A percentile compares a stretch with the other conserved stretches of the same genome.
phyloP scores from a whole-genome alignment of 2,329 filamentous ascomycete genomes.

The Pyrenophora teres region DNA sequence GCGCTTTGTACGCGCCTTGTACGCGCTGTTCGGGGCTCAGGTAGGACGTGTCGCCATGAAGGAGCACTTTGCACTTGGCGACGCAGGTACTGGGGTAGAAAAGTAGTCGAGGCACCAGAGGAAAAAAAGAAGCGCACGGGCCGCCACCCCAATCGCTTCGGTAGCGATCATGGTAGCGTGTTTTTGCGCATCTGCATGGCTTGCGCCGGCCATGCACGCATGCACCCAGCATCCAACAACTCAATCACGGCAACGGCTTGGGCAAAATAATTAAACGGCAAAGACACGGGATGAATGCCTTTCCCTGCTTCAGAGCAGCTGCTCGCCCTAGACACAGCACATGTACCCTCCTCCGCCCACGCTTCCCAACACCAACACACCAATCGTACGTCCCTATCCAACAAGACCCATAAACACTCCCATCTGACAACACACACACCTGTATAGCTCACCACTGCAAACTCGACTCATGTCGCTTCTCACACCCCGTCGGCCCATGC shows the following conservation, averaged over 20 bases:
- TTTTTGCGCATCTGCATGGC: too few species aligned
- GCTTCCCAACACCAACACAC: conserved; percentile 13
- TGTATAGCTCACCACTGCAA: conserved; percentile 8
- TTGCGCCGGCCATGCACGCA: too few species aligned
- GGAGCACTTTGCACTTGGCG: conserved; percentile 10
- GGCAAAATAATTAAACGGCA: too few species aligned
- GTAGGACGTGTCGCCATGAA: background rate
- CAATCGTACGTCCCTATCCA: conserved; percentile 24
- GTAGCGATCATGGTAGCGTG: too few species aligned
- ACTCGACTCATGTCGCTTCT: conserved; percentile 37
- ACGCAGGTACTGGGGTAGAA: too few species aligned
- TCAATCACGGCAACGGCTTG: background rate
- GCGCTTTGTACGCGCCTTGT: too few species aligned
- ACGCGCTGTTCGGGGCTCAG: too few species aligned
- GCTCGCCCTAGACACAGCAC: conserved; percentile 27
- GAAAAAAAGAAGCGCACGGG: background rate
- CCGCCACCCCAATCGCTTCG: too few species aligned
- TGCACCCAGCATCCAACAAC: too few species aligned
- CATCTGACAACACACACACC: conserved; percentile 8
- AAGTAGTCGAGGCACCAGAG: background rate
- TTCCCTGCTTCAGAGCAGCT: conserved; percentile 36
- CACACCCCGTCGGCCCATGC: conserved; percentile 32
- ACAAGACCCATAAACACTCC: background rate
- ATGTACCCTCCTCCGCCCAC: conserved; percentile 25
- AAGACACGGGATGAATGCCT: conserved; percentile 37